Evolutionary conservation across 1,284 basidiomycete genomes (phyloP), one percentile per base, ranked within the genome.

Genomic region (Ustilago cynodontis): DNA sequence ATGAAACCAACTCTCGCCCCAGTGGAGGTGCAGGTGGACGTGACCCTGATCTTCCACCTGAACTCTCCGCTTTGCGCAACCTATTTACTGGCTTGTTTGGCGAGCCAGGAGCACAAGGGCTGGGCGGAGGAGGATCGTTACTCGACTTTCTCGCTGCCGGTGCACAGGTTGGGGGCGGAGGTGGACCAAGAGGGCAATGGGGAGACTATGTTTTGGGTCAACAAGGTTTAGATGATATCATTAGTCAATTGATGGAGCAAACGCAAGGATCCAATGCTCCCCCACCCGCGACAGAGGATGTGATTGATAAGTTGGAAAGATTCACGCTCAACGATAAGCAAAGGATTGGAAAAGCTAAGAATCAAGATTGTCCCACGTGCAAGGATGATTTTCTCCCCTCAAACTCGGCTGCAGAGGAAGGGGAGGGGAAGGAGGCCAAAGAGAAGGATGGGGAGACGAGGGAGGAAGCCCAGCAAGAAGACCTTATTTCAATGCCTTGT

Each of bases 161-260:
- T 3, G 64, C 64, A 24, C 68, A 68, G 24, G 26, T 28, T 3
- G 47, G 67, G 0, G 70, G 53, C 11, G 76, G 67, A 2, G 78
- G 64, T n/a, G 54, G 54, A 22, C 41, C 49, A 0, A 60, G 77
- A 3, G 79, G 78, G 0, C 68, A 78, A 24, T 70, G 71, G 63
- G 80, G 80, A 24, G 82, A 82, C 61, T 83, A 81, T 41, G 82
- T 80, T 14, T 33, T 79, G 10, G 79, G 78, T 2, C 77, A 82
- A 47, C 75, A 79, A 33, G 81, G 79, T 1, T 50, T 83, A 24
- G 82, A 83, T 59, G 77, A 82, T 52, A 81, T 83, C 41, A 81
- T 83, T 64, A 65, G 65, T n/a, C 78, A 82, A 53, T 59, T 83
- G 24, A 82, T 83, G 80, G 80, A 83, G 52, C 82, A 83, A 62